phyloP scores from a whole-genome alignment of 2,329 filamentous ascomycete genomes.

The Decorospora gaudefroyi region DNA sequence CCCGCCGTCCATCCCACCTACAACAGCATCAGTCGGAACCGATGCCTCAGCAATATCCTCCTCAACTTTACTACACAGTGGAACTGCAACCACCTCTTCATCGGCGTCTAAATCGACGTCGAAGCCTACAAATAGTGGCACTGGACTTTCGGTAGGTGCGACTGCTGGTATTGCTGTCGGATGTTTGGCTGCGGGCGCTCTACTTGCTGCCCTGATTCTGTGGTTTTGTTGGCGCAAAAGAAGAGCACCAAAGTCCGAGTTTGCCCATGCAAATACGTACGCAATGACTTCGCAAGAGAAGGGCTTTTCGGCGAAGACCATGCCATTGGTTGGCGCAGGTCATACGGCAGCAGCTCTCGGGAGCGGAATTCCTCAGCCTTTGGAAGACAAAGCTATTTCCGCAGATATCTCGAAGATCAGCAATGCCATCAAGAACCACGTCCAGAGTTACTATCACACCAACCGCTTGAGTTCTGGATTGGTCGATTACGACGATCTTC shows the following conservation, averaged over 20 bases:
- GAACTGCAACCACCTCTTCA: too few species aligned
- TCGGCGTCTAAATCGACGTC: background rate
- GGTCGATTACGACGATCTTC: constrained; percentile 32
- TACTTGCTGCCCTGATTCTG: constrained; percentile 27
- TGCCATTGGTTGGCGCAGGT: constrained; percentile 20
- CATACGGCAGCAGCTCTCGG: constrained; percentile 14
- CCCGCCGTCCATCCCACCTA: too few species aligned
- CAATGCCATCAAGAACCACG: constrained; percentile 45
- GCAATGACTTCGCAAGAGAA: constrained; percentile 29
- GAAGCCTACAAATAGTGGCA: background rate
- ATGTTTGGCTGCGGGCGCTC: constrained; percentile 38
- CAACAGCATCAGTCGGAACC: too few species aligned
- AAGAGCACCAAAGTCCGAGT: background rate
- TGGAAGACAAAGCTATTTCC: constrained; percentile 41
- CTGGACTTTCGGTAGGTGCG: constrained; percentile 24
- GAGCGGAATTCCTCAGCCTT: constrained; percentile 35
- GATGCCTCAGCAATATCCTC: too few species aligned
- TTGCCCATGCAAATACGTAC: constrained; percentile 13
- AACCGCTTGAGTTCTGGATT: constrained; percentile 24
- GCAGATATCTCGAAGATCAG: constrained; percentile 41
- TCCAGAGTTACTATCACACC: constrained; percentile 44
- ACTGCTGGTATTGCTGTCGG: constrained; percentile 47
- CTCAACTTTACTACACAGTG: too few species aligned
- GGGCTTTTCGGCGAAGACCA: constrained; percentile 8
- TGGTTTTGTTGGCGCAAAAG: constrained; percentile 31